phyloP scores from a whole-genome alignment of 176 grass and related monocot genomes.

The Microstegium vimineum region DNA sequence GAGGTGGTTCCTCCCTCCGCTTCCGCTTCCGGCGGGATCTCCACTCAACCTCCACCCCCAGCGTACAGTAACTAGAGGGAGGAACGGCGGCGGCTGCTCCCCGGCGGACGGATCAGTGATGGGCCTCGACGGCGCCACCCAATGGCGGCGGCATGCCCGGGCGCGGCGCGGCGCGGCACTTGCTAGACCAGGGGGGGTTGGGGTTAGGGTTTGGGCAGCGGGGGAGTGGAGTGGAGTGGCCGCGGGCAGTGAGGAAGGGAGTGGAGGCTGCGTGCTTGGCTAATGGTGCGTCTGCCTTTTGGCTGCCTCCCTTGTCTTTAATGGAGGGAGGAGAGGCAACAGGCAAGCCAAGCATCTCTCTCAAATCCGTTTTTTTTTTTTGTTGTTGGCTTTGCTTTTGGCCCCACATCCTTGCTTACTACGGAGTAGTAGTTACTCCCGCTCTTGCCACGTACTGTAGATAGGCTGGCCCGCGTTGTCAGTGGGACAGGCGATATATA shows the following conservation, averaged over 20 bases:
- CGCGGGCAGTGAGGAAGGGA: background rate
- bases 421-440: no score
- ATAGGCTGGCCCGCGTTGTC: background rate
- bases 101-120: background rate
- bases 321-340: conserved; percentile 45
- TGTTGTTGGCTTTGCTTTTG: no score
- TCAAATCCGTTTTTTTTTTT: background rate
- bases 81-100: background rate
- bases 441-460: background rate
- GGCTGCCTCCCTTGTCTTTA: conserved; percentile 50
- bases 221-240: background rate
- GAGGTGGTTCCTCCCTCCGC: background rate
- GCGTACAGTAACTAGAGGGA: no score
- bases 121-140: background rate
- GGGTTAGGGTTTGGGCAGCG: conserved; percentile 40
- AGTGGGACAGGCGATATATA: background rate
- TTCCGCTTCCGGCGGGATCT: background rate
- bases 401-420: no score
- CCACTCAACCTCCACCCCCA: background rate
- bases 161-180: background rate
- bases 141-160: background rate
- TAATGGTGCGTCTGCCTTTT: conserved; percentile 42
- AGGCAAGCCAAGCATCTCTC: conserved; percentile 24
- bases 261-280: background rate
- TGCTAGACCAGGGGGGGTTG: background rate